Conservation (phyloP, 345 rosid species). For the Gossypium raimondii region DNA sequence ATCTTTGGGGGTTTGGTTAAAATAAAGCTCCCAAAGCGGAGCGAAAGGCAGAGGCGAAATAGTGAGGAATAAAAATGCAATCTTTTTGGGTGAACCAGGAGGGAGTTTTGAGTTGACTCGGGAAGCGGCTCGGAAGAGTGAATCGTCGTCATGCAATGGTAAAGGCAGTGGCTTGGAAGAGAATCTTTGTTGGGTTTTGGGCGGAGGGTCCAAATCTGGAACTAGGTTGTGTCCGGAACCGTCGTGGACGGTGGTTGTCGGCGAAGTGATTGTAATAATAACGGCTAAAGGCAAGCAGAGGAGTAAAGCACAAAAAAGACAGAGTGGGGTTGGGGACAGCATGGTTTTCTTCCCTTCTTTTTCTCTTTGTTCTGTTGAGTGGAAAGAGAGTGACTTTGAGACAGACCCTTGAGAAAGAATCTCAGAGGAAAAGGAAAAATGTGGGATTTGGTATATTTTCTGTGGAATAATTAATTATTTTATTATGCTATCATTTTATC, state of each 20-base stretch:
- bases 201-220: slow-evolving; percentile 8
- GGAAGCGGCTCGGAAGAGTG: slow-evolving; percentile 44
- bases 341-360: background rate
- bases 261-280: slow-evolving; percentile 42
- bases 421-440: background rate
- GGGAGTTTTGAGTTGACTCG: slow-evolving; percentile 39
- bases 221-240: slow-evolving; percentile 5
- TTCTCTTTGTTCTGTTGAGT: background rate
- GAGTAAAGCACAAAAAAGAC: slow-evolving; percentile 55
- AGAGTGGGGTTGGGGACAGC: slow-evolving; percentile 44
- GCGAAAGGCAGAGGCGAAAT: slow-evolving; percentile 65
- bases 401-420: background rate
- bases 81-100: slow-evolving; percentile 37
- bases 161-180: slow-evolving; percentile 17
- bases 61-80: slow-evolving; percentile 75
- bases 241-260: slow-evolving; percentile 25
- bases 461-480: too few relatives aligned
- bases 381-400: background rate
- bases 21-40: slow-evolving; percentile 61
- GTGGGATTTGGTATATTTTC: background rate
- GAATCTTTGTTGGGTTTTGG: slow-evolving; percentile 5
- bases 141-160: slow-evolving; percentile 40
- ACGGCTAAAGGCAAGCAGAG: slow-evolving; percentile 63
- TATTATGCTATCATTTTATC: too few relatives aligned
- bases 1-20: slow-evolving; percentile 27